phyloP scores from a whole-genome alignment of 805 yeast species.

The Scheffersomyces ergatensis region DNA sequence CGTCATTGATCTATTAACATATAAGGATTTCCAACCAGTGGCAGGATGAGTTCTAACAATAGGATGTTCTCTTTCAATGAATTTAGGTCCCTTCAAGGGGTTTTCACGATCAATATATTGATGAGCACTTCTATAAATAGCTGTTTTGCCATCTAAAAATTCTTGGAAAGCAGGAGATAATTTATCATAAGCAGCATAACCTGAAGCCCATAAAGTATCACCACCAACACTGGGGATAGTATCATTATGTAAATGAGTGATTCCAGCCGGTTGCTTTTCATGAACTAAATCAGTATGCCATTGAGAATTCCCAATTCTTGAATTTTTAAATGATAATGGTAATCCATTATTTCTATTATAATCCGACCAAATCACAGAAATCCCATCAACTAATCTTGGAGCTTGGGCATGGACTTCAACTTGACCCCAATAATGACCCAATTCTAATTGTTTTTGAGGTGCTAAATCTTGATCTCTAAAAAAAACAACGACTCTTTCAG shows the following conservation, averaged over 20 bases:
- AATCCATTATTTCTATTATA: conserved; percentile 21
- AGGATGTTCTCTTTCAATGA: conserved; percentile 58
- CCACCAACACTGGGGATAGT: conserved; percentile 50
- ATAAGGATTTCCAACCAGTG: conserved; percentile 61
- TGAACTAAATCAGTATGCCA: conserved; percentile 40
- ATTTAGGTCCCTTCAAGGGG: conserved; percentile 45
- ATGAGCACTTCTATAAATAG: conserved; percentile 42
- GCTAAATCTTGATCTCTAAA: conserved; percentile 30
- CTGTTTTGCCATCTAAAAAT: conserved; percentile 53
- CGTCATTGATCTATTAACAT: conserved; percentile 51
- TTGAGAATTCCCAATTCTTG: conserved; percentile 21
- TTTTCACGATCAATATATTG: conserved; percentile 40
- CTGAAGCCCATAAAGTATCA: conserved; percentile 55
- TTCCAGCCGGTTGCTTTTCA: conserved; percentile 35
- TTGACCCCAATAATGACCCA: conserved; percentile 28
- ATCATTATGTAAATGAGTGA: conserved; percentile 37
- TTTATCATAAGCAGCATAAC: conserved; percentile 57
- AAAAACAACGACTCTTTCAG: conserved; percentile 29
- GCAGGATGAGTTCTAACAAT: conserved; percentile 63
- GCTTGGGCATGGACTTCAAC: conserved; percentile 29
- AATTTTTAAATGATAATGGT: conserved; percentile 25
- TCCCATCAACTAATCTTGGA: conserved; percentile 25
- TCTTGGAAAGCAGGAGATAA: conserved; percentile 49
- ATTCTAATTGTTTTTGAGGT: conserved; percentile 27
- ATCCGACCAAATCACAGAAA: conserved; percentile 42